phyloP scores from a whole-genome alignment of 2,329 filamentous ascomycete genomes.

The Canariomyces notabilis region DNA sequence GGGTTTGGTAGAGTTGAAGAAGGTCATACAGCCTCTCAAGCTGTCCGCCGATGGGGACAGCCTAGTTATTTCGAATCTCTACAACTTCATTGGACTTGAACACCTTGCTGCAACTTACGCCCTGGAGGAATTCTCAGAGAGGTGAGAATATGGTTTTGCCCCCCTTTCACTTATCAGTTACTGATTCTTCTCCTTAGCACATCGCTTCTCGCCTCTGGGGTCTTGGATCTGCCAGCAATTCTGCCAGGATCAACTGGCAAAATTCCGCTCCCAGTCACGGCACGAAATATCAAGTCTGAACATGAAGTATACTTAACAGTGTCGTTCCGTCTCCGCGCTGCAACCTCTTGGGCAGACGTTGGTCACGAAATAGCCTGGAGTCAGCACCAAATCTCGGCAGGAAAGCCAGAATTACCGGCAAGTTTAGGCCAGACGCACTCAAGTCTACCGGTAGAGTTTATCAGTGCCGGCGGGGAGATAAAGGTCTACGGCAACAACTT shows the following conservation, averaged over 20 bases:
- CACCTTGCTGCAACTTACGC: constrained; percentile 41
- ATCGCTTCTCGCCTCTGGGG: constrained; percentile 31
- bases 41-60: constrained; percentile 34
- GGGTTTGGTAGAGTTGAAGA: constrained; percentile 53
- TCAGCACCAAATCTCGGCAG: constrained; percentile 39
- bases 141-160: constrained; percentile 30
- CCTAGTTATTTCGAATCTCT: constrained; percentile 43
- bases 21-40: constrained; percentile 51
- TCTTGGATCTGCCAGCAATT: constrained; percentile 38
- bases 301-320: constrained; percentile 43
- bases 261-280: constrained; percentile 30
- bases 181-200: constrained; percentile 15
- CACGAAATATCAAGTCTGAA: constrained; percentile 28
- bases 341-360: constrained; percentile 45
- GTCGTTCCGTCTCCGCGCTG: constrained; percentile 38
- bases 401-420: constrained; percentile 18
- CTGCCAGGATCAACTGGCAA: constrained; percentile 34
- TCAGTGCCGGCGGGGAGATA: constrained; percentile 22
- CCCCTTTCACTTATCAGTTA: not conserved
- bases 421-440: constrained; percentile 14
- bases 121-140: constrained; percentile 38
- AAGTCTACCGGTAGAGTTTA: constrained; percentile 16
- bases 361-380: constrained; percentile 53
- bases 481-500: constrained; percentile 32
- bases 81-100: constrained; percentile 43